These are phyloP conservation scores for Neurospora cerealis DNA, from an alignment of 495 filamentous ascomycete species.

Conservation along the genomic window DNA sequence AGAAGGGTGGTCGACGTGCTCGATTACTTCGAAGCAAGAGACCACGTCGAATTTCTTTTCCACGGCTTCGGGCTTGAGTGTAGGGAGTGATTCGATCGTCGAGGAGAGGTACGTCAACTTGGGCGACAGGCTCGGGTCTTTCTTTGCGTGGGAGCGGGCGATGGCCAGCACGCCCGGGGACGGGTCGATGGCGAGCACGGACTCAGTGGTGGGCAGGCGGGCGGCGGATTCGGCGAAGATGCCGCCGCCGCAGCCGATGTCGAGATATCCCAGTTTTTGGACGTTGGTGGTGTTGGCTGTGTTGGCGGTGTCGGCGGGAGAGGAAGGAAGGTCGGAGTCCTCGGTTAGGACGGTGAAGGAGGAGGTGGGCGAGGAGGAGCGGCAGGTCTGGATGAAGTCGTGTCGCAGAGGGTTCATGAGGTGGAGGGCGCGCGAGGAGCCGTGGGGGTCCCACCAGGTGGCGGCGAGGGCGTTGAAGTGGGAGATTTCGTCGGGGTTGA, in stretches of 20 bases:
- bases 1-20: constrained; percentile 69
- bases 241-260: constrained; percentile 91
- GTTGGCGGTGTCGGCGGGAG: constrained; percentile 11
- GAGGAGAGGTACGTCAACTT: constrained; percentile 61
- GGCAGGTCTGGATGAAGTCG: constrained; percentile 74
- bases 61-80: constrained; percentile 23
- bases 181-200: constrained; percentile 79
- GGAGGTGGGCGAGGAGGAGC: constrained; percentile 25
- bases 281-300: constrained; percentile 11
- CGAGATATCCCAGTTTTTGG: constrained; percentile 57
- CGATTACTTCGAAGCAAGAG: constrained; percentile 85
- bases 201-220: constrained; percentile 52
- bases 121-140: constrained; percentile 50
- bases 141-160: constrained; percentile 61
- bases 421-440: constrained; percentile 83
- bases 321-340: neutral
- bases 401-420: constrained; percentile 97
- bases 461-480: constrained; percentile 92
- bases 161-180: constrained; percentile 67
- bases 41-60: constrained; percentile 57
- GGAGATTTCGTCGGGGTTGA: constrained; percentile 77
- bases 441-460: constrained; percentile 96
- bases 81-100: constrained; percentile 57
- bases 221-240: constrained; percentile 93
- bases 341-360: neutral